Conservation (phyloP, 2,329 filamentous ascomycete genomes). For the Penicillium griseofulvum region DNA sequence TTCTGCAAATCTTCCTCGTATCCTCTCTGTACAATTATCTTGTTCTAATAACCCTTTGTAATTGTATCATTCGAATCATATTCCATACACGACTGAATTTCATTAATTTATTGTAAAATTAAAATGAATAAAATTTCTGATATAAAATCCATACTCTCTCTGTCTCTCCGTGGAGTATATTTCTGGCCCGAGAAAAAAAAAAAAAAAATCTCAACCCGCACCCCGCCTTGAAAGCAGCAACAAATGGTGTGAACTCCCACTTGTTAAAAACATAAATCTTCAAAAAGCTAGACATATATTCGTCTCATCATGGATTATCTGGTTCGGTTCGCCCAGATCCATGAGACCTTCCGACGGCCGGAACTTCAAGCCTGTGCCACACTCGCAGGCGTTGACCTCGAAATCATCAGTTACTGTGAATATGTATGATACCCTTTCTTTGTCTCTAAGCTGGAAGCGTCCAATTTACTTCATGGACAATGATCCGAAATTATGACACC, state of each 20-base stretch:
- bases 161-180: slow-evolving; percentile 4
- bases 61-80: neutral
- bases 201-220: slow-evolving; percentile 18
- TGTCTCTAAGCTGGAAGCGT: slow-evolving; percentile 1
- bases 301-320: slow-evolving; percentile 66
- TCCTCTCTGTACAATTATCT: neutral
- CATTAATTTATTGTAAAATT: neutral
- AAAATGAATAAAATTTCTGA: neutral
- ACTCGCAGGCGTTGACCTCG: slow-evolving; percentile 63
- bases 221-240: slow-evolving; percentile 14
- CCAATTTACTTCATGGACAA: neutral
- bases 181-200: slow-evolving; percentile 9
- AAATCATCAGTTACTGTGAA: slow-evolving; percentile 71
- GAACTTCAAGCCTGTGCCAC: slow-evolving; percentile 79
- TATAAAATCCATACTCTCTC: neutral
- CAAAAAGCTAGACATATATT: neutral
- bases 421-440: slow-evolving; percentile 56
- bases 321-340: slow-evolving; percentile 82
- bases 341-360: slow-evolving; percentile 84
- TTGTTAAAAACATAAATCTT: neutral
- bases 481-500: neutral
- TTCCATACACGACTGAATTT: rapidly evolving
- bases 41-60: neutral
- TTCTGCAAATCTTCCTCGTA: neutral
- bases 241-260: slow-evolving; percentile 1